Base-by-base conservation (phyloP, 148 eudicot species). In the Hydrangea macrophylla region DNA sequence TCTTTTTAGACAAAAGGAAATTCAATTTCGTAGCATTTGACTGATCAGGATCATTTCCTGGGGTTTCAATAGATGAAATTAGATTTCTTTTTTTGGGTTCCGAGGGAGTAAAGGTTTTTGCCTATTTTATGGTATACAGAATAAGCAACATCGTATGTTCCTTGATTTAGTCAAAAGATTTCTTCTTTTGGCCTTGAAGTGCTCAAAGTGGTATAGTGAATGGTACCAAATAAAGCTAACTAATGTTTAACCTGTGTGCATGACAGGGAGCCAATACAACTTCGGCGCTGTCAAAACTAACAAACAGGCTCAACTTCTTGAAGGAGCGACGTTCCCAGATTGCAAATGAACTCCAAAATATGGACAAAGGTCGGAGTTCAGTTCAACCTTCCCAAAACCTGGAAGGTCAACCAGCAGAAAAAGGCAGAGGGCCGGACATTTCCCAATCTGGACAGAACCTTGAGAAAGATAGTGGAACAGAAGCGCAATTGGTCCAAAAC, bases 301-400 rank as follows among this genome's bases (percentile, higher is more conserved):
- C 99, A 69, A 88, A 78, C 72, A 73, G 93, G 35, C 94, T 95
- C 62, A 84, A 83, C 85, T 91, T 91, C 84, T 86, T 95, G 78
- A 91, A 95, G 78, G 97, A 91, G 76, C 75, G 88, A 51, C 82
- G 92, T 11, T 74, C 60, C 67, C 96, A 86, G 63, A 86, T 87
- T 25, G 79, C 89, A 50, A 72, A 50, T 65, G 99, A 95, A 80
- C 80, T 87, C 65, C 88, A 88, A 56, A 79, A 75, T 73, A 28
- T 81, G n/a, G 98, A 83, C 77, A 88, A 88, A 81, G 69, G 64
- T 17, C 75, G 78, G 55, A 79, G 69, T 51, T 67, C 84, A 63
- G 73, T 60, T 35, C 68, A 65, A 44, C 63, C 70, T 58, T 61
- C 13, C 60, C 71, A 72, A 30, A 81, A 17, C 28, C 50, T 23